Evolutionary conservation across 1,139 yeast genomes (phyloP), one percentile per base, ranked within the genome.

Genomic region (Debaryomyces coudertii): DNA sequence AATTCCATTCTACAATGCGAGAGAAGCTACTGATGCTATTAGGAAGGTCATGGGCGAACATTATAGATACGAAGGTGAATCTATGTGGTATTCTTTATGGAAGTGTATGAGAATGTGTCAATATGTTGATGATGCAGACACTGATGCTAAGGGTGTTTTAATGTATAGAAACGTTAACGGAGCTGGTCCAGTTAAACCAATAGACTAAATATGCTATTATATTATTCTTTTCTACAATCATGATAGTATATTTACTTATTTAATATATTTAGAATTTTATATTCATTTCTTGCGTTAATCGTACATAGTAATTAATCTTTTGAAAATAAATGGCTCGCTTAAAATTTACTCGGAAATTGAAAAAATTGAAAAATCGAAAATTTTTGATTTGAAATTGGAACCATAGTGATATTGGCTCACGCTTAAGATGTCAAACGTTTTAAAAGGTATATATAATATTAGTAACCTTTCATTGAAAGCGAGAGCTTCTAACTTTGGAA

Each of bases 1-100:
- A 68, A 87, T 88, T 54, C 96, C 96, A 45, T 88, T 88, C 71
- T 88, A 88, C 76, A 82, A 87, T 57, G 95, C 87, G 36, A 82
- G 93, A 68, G 83, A 82, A 63, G 96, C 93, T 40, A 79, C 88
- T 45, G 86, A 72, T 45, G 93, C 90, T 36, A 85, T 88, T 64
- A 81, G 78, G 69, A 81, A 85, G 69, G 95, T 87, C 48, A 82
- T 89, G 87, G 96, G 96, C 56, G 78, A 80, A 53, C 90, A 86
- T 69, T 88, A 88, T 70, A 73, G 80, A 55, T 73, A 79, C 61
- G 76, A 77, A 50, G 85, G 79, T 54, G 85, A 87, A 60, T 85
- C 79, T 72, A 85, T 89, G 88, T 80, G 88, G 81, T 65, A 69
- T 30, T 71, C 90, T 9, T 71, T 88, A 55, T 88, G 92, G 90